Percentiles rank a stretch among this genome's conserved stretches.
Conservation (phyloP, 768 basidiomycete species). For the Russula olivacea region DNA sequence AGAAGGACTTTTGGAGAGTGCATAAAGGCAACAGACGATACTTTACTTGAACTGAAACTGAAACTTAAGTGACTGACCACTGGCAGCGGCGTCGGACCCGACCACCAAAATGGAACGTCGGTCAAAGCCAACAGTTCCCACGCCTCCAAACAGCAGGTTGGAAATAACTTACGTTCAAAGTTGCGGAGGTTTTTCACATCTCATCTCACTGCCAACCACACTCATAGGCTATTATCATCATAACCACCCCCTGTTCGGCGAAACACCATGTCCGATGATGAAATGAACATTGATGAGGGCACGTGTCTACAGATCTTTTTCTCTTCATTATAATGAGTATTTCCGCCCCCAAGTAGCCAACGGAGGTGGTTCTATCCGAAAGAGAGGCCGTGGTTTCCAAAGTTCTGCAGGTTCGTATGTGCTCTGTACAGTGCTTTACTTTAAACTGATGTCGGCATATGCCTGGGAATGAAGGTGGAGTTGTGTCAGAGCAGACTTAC, state of each 20-base stretch:
- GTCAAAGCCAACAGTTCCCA: not conserved
- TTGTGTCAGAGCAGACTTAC: constrained; percentile 57
- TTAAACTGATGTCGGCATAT: not conserved
- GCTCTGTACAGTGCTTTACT: not conserved
- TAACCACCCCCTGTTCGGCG: constrained; percentile 3
- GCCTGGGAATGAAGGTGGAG: constrained; percentile 51
- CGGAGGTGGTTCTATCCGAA: constrained; percentile 62
- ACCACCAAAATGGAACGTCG: no score
- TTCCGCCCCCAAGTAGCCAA: constrained; percentile 38
- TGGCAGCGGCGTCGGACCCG: no score
- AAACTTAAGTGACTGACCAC: no score
- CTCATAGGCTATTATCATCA: not conserved
- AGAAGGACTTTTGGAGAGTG: no score
- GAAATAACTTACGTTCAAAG: no score
- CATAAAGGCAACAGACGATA: no score
- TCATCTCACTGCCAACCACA: not conserved
- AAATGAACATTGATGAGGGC: constrained; percentile 91
- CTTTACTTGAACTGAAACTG: no score
- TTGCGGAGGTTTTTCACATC: not conserved
- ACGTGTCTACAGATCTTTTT: constrained; percentile 10
- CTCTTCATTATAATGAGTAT: not conserved
- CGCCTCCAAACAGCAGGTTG: no score
- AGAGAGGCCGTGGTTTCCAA: constrained; percentile 82
- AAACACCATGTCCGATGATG: constrained; percentile 81
- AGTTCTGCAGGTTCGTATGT: constrained; percentile 50